Base-by-base conservation (phyloP, 495 filamentous ascomycete genomes). In the Daldinia concentrica region DNA sequence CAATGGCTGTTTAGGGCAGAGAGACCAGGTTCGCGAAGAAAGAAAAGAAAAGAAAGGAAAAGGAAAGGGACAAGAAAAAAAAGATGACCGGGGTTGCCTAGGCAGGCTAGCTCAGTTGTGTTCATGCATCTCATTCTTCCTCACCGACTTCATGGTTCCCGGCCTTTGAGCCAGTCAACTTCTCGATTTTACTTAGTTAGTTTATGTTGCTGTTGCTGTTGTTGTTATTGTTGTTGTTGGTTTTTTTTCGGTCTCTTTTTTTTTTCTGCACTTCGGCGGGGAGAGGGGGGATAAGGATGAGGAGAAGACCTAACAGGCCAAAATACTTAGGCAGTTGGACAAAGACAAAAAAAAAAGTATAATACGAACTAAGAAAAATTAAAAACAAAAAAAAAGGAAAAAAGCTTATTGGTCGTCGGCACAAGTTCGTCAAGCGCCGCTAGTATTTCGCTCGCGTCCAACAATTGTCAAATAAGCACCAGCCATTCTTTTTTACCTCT, bases 121-220 rank as follows among this genome's bases (percentile, higher is more conserved):
- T 85, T 86, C 82, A 87, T 87, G 85, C 85, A 87, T 58, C 81
- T 84, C 81, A 83, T 84, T 80, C 79, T 74, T 78, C 78, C 81
- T 86, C 85, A 86, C 85, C 82, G 85, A 85, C 85, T 86, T 86
- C 79, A 80, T 86, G 84, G 82, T 86, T 79, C 82, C 80, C 74
- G 72, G 77, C 74, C 80, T 22, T 24, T 19, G 75, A 81, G 80
- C 84, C 84, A 86, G 81, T 86, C 82, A 58, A 30, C 36, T 62
- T 52, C 32, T 64, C 62, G 58, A 59, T 11, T 66, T 39, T 43
- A 51, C 37, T 66, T 60, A 36, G 15, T 65, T 50, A 11, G 34
- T 36, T 34, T 9, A 11, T 34, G 32, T 36, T 30, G 5, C 6
- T 30, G 29, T 30, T 30, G 5, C 5, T 30, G 6, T 30, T 51